A percentile compares a stretch with the other conserved stretches of the same genome.
Evolutionary conservation across 2,329 filamentous ascomycete genomes (phyloP).

Genomic region (Cercospora citrullina): DNA sequence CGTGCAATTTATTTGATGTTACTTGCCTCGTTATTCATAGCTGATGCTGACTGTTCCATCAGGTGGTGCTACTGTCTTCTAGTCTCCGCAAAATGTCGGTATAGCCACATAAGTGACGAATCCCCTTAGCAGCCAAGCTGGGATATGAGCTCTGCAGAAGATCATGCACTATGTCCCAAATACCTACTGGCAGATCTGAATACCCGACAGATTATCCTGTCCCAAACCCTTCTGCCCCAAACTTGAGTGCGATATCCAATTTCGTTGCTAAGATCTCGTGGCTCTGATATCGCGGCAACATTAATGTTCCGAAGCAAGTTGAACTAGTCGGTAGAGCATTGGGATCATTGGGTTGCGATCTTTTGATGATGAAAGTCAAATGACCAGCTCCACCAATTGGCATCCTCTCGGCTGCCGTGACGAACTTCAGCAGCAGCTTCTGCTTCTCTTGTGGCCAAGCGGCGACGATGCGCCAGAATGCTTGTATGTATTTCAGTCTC

Average conservation of each 20-base stretch:
- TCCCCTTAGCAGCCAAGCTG: neutral
- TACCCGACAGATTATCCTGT: slow-evolving; percentile 27
- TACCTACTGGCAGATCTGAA: neutral
- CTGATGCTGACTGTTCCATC: neutral
- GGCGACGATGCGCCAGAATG: slow-evolving; percentile 83
- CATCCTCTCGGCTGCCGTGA: slow-evolving; percentile 87
- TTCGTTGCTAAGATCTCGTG: slow-evolving; percentile 71
- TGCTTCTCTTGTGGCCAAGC: slow-evolving; percentile 68
- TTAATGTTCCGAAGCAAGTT: slow-evolving; percentile 87
- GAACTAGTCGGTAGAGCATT: slow-evolving; percentile 75
- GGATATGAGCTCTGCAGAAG: neutral
- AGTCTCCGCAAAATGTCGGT: neutral
- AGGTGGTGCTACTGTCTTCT: slow-evolving; percentile 37
- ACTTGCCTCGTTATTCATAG: neutral
- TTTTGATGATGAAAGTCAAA: slow-evolving; percentile 80
- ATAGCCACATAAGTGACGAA: neutral
- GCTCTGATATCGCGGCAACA: slow-evolving; percentile 78
- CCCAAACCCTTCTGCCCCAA: slow-evolving; percentile 79
- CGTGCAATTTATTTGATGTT: neutral
- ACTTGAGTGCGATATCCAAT: slow-evolving; percentile 80
- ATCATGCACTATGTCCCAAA: neutral
- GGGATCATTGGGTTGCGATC: slow-evolving; percentile 65
- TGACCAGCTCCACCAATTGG: slow-evolving; percentile 83
- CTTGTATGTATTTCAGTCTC: slow-evolving; percentile 66
- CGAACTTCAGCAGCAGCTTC: slow-evolving; percentile 81